A percentile compares a stretch with the other conserved stretches of the same genome.
phyloP scores from a whole-genome alignment of 1,284 basidiomycete genomes.

The Fereydounia khargensis region DNA sequence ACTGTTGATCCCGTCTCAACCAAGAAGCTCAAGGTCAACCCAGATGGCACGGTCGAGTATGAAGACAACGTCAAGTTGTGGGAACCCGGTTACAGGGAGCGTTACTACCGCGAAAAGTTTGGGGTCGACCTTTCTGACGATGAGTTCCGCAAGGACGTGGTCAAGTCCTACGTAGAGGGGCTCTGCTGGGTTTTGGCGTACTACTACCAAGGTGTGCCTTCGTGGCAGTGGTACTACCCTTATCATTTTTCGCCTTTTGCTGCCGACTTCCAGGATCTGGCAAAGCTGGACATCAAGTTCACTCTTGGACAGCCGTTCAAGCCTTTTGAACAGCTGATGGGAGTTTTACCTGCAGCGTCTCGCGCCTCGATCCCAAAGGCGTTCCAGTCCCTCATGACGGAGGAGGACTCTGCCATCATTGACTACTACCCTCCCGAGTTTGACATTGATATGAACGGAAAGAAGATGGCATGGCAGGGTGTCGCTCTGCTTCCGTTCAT shows the following conservation, averaged over 20 bases:
- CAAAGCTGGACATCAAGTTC: slow-evolving; percentile 76
- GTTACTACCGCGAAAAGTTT: slow-evolving; percentile 95
- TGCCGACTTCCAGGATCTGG: slow-evolving; percentile 78
- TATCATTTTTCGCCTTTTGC: slow-evolving; percentile 99
- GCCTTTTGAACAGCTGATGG: slow-evolving; percentile 96
- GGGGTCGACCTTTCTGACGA: slow-evolving; percentile 71
- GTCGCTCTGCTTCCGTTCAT: slow-evolving; percentile 96
- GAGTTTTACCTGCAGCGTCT: slow-evolving; percentile 91
- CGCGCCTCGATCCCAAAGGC: slow-evolving; percentile 79
- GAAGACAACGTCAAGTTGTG: slow-evolving; percentile 86
- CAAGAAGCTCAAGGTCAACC: slow-evolving; percentile 45
- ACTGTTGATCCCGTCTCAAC: slow-evolving; percentile 33
- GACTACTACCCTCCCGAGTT: slow-evolving; percentile 94
- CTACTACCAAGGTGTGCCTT: slow-evolving; percentile 93
- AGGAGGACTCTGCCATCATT: slow-evolving; percentile 83
- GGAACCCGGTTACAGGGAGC: slow-evolving; percentile 70
- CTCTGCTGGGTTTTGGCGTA: slow-evolving; percentile 95
- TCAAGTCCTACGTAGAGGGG: slow-evolving; percentile 84
- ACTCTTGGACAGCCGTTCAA: slow-evolving; percentile 82
- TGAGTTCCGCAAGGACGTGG: slow-evolving; percentile 75
- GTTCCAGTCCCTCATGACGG: slow-evolving; percentile 86
- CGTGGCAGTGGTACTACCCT: slow-evolving; percentile 99
- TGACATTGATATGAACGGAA: slow-evolving; percentile 99
- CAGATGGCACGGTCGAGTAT: slow-evolving; percentile 70
- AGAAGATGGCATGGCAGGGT: slow-evolving; percentile 99